Conservation (phyloP, 208 protist species). For the Acanthamoeba triangularis region DNA sequence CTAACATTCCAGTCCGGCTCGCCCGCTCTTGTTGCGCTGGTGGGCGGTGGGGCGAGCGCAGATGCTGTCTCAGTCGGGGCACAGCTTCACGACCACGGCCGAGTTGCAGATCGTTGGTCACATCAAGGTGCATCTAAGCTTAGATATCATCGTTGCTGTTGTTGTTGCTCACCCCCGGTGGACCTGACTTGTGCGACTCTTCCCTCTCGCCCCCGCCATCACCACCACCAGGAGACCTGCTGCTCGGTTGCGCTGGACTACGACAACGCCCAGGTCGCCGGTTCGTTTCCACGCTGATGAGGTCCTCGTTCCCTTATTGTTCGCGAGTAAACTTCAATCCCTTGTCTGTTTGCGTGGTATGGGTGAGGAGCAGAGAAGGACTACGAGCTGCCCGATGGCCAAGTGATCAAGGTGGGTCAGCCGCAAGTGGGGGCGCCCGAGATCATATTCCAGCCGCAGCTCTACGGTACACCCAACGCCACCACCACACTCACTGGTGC, state of each 20-base stretch:
- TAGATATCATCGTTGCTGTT: neutral
- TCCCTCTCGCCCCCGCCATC: neutral
- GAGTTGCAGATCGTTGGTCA: slow-evolving; percentile 97
- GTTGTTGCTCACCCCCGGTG: too few species aligned
- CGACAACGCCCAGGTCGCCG: slow-evolving; percentile 94
- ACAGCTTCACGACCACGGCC: slow-evolving; percentile 96
- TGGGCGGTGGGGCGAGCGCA: slow-evolving; percentile 86
- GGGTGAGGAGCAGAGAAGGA: slow-evolving; percentile 86
- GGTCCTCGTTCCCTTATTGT: neutral
- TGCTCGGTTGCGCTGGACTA: slow-evolving; percentile 94
- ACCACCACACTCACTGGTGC: too few species aligned
- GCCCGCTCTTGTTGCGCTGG: slow-evolving; percentile 95
- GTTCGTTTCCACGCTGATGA: slow-evolving; percentile 68
- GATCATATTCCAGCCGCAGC: slow-evolving; percentile 92
- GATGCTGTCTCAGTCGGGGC: too few species aligned
- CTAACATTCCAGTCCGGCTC: slow-evolving; percentile 92
- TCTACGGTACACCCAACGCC: too few species aligned
- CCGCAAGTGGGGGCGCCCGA: slow-evolving; percentile 87
- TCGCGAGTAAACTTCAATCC: too few species aligned
- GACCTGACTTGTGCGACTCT: neutral
- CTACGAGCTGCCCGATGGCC: slow-evolving; percentile 96
- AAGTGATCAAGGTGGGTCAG: slow-evolving; percentile 77
- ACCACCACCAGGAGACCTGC: slow-evolving; percentile 91
- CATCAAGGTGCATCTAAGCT: slow-evolving; percentile 89
- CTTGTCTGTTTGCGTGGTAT: too few species aligned